Evolutionary conservation across 1,284 basidiomycete species (phyloP).

Genomic region (Austropuccinia psidii): DNA sequence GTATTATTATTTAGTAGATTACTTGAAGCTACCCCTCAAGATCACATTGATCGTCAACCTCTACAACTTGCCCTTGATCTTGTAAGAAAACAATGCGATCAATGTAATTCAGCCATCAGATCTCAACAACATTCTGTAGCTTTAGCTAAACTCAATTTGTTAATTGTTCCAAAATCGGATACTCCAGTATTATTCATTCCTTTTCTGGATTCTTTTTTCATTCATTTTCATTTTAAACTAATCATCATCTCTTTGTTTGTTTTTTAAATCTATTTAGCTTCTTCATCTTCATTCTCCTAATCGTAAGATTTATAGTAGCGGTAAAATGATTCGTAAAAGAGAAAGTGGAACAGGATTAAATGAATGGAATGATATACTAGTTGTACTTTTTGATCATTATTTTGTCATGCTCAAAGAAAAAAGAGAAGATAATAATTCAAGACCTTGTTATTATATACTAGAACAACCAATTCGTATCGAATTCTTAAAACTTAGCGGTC

Average conservation of each 20-base stretch:
- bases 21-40: constrained; percentile 64
- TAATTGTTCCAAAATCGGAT: constrained; percentile 25
- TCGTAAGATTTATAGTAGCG: constrained; percentile 55
- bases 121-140: constrained; percentile 11
- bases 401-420: constrained; percentile 50
- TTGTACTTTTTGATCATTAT: constrained; percentile 87
- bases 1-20: constrained; percentile 79
- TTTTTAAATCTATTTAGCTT: neutral
- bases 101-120: constrained; percentile 20
- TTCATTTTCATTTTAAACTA: neutral
- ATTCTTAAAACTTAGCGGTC: constrained; percentile 13
- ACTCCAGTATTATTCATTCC: constrained; percentile 3
- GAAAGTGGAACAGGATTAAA: constrained; percentile 54
- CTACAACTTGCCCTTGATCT: constrained; percentile 77
- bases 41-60: constrained; percentile 66
- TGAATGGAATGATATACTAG: constrained; percentile 75
- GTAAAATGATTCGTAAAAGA: constrained; percentile 73
- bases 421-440: neutral
- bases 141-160: constrained; percentile 17
- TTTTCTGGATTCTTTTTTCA: neutral
- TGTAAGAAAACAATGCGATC: constrained; percentile 64
- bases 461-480: constrained; percentile 28
- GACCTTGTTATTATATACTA: constrained; percentile 1
- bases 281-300: constrained; percentile 24
- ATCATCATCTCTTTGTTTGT: neutral